A percentile compares a stretch with the other conserved stretches of the same genome.
Evolutionary conservation across 352 stramenopile genomes (phyloP).

Genomic region (Elongisporangium prolatum): DNA sequence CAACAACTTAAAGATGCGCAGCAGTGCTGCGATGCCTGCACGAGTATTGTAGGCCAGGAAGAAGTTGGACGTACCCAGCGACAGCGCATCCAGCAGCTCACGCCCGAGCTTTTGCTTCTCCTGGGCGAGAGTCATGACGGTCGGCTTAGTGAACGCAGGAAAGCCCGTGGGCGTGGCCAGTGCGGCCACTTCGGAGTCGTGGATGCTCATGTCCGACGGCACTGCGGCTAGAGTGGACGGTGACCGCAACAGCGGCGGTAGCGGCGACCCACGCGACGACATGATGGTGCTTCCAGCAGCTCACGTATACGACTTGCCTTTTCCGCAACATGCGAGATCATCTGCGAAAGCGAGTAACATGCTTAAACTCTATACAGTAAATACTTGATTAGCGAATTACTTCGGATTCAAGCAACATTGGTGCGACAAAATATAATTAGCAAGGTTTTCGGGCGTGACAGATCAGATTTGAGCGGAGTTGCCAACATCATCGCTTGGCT

Average conservation of each 20-base stretch:
- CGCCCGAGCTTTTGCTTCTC: slow-evolving; percentile 34
- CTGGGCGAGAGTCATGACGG: slow-evolving; percentile 1
- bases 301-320: not conserved
- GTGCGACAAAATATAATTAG: not conserved
- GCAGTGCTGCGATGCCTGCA: slow-evolving; percentile 64
- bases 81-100: slow-evolving; percentile 66
- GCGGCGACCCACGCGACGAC: not conserved
- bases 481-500: not conserved
- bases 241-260: not conserved
- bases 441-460: not conserved
- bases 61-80: slow-evolving; percentile 79
- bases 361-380: not conserved
- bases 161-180: not conserved
- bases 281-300: not conserved
- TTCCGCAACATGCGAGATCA: not conserved
- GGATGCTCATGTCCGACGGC: not conserved
- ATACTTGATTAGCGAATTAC: not conserved
- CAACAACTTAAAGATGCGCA: slow-evolving; percentile 67
- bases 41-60: slow-evolving; percentile 85
- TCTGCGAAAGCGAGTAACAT: not conserved
- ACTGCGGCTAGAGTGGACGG: not conserved
- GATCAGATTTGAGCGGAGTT: not conserved
- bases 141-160: not conserved
- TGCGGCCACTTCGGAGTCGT: not conserved
- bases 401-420: not conserved